These are phyloP conservation scores for Xerocomellus dryophilus DNA, from an alignment of 768 basidiomycete species.

Conservation along the genomic window DNA sequence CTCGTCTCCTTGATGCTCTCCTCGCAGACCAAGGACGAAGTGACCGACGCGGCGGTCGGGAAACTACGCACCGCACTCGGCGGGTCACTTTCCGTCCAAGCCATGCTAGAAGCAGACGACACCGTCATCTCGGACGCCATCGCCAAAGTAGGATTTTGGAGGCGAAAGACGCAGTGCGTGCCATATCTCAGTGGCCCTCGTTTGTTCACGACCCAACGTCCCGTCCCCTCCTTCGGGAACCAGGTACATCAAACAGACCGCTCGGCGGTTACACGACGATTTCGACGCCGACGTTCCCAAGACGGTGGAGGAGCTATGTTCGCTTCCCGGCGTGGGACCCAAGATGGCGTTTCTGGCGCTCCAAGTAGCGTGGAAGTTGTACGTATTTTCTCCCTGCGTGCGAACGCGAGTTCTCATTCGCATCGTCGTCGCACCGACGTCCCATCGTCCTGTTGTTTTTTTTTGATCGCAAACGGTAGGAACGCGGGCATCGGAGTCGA, in stretches of 20 bases:
- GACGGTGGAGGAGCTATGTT: slow-evolving; percentile 84
- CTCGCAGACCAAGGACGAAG: slow-evolving; percentile 92
- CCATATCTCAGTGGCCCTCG: neutral
- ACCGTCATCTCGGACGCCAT: slow-evolving; percentile 70
- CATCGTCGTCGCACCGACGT: neutral
- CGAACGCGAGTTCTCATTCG: neutral
- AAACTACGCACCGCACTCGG: slow-evolving; percentile 73
- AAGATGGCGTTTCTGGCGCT: slow-evolving; percentile 93
- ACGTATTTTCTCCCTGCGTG: slow-evolving; percentile 20
- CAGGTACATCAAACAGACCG: slow-evolving; percentile 75
- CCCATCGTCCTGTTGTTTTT: no score
- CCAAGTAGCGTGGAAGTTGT: slow-evolving; percentile 85
- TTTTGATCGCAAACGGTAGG: slow-evolving; percentile 34
- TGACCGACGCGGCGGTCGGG: slow-evolving; percentile 74
- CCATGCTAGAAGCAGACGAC: slow-evolving; percentile 61
- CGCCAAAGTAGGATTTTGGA: slow-evolving; percentile 90
- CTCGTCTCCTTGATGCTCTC: slow-evolving; percentile 94
- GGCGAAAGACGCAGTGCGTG: slow-evolving; percentile 75
- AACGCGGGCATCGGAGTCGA: slow-evolving; percentile 94
- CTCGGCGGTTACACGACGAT: slow-evolving; percentile 62
- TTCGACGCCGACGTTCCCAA: slow-evolving; percentile 85
- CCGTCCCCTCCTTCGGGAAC: no score
- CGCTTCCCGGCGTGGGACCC: slow-evolving; percentile 87
- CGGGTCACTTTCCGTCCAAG: slow-evolving; percentile 75
- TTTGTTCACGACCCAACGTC: neutral